A percentile compares a stretch with the other conserved stretches of the same genome.
phyloP scores from a whole-genome alignment of 768 basidiomycete species.

The Dioszegia aurantiaca region DNA sequence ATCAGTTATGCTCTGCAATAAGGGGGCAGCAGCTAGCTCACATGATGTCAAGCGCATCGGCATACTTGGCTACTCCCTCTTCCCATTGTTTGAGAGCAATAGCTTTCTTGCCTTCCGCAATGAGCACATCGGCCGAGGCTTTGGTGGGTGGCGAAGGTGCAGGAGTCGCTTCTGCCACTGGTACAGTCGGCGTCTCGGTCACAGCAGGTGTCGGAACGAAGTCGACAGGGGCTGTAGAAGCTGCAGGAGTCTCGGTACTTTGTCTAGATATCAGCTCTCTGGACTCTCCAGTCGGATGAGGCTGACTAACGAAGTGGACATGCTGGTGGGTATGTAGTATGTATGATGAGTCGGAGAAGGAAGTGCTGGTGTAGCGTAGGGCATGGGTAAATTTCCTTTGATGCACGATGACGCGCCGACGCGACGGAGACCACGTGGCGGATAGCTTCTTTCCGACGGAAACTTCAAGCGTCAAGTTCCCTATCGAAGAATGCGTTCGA shows the following conservation, averaged over 20 bases:
- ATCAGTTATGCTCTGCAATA: constrained; percentile 6
- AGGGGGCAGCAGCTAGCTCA: constrained; percentile 20
- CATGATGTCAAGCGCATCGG: constrained; percentile 48
- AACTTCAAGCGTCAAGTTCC: no score
- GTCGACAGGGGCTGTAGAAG: no score
- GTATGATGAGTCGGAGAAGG: no score
- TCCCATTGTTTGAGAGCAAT: constrained; percentile 50
- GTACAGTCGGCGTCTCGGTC: constrained; percentile 10
- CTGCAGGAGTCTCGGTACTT: no score
- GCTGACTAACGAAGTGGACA: constrained; percentile 1
- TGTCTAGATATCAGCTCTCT: background rate
- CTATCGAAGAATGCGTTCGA: no score
- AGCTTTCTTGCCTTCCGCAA: constrained; percentile 50
- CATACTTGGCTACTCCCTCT: constrained; percentile 48
- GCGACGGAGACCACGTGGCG: no score
- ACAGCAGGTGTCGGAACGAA: background rate
- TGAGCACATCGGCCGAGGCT: constrained; percentile 31
- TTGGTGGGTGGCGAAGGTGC: background rate
- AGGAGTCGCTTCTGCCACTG: background rate
- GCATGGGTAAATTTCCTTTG: no score
- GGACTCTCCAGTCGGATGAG: no score
- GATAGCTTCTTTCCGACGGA: no score
- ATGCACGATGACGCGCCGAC: no score
- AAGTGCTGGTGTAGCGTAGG: no score
- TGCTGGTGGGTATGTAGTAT: background rate